Conservation (phyloP, 2,329 filamentous ascomycete genomes). For the Aspergillus cejpii region DNA sequence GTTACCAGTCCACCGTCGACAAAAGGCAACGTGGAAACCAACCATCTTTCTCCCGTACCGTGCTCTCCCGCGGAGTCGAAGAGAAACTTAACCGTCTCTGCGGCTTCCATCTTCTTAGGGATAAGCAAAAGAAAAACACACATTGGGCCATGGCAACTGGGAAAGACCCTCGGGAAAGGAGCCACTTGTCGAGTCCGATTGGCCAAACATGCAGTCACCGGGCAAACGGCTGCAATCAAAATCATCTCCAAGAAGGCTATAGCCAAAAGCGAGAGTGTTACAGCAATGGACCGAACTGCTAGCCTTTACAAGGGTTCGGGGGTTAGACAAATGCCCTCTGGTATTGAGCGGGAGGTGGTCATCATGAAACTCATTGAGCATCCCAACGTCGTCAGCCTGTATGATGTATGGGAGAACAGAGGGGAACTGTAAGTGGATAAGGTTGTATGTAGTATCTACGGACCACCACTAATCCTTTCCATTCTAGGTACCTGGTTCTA, state of each 20-base stretch:
- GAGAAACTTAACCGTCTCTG: slow-evolving; percentile 49
- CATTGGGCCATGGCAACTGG: slow-evolving; percentile 90
- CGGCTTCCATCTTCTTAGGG: slow-evolving; percentile 50
- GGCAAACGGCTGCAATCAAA: slow-evolving; percentile 84
- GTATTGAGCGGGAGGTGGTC: slow-evolving; percentile 88
- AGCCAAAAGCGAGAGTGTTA: slow-evolving; percentile 77
- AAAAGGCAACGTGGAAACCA: slow-evolving; percentile 40
- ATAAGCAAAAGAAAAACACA: slow-evolving; percentile 59
- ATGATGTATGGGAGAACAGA: slow-evolving; percentile 96
- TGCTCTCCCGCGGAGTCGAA: slow-evolving; percentile 47
- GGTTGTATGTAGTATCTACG: neutral
- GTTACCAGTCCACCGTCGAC: slow-evolving; percentile 24
- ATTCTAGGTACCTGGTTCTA: slow-evolving; percentile 75
- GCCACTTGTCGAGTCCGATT: slow-evolving; percentile 82
- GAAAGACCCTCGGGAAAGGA: slow-evolving; percentile 80
- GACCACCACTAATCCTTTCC: slow-evolving; percentile 18
- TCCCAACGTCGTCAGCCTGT: slow-evolving; percentile 85
- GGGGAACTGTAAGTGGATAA: slow-evolving; percentile 70
- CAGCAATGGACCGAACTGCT: slow-evolving; percentile 68
- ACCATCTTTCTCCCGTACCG: slow-evolving; percentile 48
- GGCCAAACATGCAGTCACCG: slow-evolving; percentile 70
- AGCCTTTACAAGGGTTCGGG: slow-evolving; percentile 52
- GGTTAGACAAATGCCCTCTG: slow-evolving; percentile 69
- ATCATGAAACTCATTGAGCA: slow-evolving; percentile 97
- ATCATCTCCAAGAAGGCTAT: slow-evolving; percentile 82